Conservation (phyloP, 495 filamentous ascomycete genomes). For the Aspergillus affinis region DNA sequence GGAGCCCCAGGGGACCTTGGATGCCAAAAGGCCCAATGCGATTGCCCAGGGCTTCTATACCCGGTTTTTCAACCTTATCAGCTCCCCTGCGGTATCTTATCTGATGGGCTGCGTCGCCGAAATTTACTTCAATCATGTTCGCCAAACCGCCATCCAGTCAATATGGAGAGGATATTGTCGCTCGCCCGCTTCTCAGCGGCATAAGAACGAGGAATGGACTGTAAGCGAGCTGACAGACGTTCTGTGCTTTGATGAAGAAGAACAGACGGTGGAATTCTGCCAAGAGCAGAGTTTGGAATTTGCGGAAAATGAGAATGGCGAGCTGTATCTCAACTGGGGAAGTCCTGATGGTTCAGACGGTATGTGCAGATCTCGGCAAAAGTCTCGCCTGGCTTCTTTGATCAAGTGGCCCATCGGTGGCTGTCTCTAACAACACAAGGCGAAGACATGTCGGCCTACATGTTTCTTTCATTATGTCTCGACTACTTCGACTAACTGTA, state of each 20-base stretch:
- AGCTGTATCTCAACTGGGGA: constrained; percentile 54
- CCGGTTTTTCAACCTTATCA: constrained; percentile 74
- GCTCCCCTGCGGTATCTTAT: constrained; percentile 72
- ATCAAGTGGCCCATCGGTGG: constrained; percentile 1
- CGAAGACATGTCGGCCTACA: not conserved
- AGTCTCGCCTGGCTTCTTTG: constrained; percentile 7
- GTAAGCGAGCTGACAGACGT: constrained; percentile 61
- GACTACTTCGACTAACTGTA: constrained; percentile 18
- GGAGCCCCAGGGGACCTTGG: constrained; percentile 63
- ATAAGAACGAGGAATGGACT: constrained; percentile 75
- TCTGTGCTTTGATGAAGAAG: constrained; percentile 71
- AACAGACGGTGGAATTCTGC: constrained; percentile 68
- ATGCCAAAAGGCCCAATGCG: constrained; percentile 52
- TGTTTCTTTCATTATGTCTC: not conserved
- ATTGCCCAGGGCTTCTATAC: constrained; percentile 63
- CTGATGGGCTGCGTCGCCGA: constrained; percentile 93
- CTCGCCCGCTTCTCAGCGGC: constrained; percentile 57
- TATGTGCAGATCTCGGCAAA: constrained; percentile 28
- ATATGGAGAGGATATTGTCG: constrained; percentile 60
- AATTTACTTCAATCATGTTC: constrained; percentile 80
- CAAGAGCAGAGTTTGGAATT: constrained; percentile 68
- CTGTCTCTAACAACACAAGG: not conserved
- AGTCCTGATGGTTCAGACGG: constrained; percentile 44
- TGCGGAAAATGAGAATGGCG: constrained; percentile 46
- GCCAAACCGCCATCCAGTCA: constrained; percentile 70